These are phyloP conservation scores for Candida morakotiae DNA, from an alignment of 805 yeast genomes.

Conservation along the genomic window DNA sequence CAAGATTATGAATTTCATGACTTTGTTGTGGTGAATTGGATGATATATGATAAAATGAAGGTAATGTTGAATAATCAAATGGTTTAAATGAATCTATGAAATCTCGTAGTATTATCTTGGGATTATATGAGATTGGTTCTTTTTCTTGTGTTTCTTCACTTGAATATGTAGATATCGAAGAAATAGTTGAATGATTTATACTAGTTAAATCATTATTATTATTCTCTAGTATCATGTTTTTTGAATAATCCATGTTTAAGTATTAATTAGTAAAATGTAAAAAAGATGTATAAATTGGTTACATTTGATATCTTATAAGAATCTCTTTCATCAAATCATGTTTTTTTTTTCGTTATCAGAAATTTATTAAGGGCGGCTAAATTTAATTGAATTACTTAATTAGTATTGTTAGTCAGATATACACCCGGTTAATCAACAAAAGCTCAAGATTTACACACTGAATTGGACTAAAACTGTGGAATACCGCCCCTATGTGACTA, in stretches of 20 bases:
- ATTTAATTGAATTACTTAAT: neutral
- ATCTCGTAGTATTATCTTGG: constrained; percentile 1
- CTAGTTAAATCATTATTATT: neutral
- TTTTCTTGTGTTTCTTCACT: neutral
- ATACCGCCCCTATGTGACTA: too few relatives aligned
- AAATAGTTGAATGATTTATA: neutral
- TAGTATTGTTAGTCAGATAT: too few relatives aligned
- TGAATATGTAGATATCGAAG: neutral
- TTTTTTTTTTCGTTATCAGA: too few relatives aligned
- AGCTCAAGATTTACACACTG: too few relatives aligned
- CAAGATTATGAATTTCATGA: neutral
- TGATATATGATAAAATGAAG: constrained; percentile 8
- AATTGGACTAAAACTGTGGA: too few relatives aligned
- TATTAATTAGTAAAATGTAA: too few relatives aligned
- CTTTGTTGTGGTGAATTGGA: neutral
- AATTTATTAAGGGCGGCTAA: neutral
- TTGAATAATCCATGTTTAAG: too few relatives aligned
- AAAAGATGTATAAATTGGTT: too few relatives aligned
- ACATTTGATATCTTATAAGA: too few relatives aligned
- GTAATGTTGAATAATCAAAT: constrained; percentile 21
- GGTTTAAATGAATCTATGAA: constrained; percentile 23
- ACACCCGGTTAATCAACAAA: too few relatives aligned
- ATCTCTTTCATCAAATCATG: neutral
- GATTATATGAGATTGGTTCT: neutral
- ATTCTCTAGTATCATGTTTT: too few relatives aligned